phyloP scores from a whole-genome alignment of 2,329 filamentous ascomycete genomes.

The Trichophyton schoenleinii region DNA sequence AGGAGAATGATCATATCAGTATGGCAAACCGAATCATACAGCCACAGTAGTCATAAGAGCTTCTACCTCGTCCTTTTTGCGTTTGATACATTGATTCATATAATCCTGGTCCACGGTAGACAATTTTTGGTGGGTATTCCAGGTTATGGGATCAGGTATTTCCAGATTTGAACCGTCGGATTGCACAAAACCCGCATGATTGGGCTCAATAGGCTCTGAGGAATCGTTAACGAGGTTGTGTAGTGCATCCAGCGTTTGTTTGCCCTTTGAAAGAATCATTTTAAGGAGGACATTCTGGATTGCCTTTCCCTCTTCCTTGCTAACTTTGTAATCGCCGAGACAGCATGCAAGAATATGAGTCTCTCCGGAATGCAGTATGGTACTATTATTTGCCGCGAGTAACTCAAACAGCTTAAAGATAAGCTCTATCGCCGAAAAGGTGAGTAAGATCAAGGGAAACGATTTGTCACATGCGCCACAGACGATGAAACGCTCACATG shows the following conservation, averaged over 20 bases:
- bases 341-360: neutral
- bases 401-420: slow-evolving; percentile 5
- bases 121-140: neutral
- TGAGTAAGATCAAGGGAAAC: neutral
- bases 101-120: neutral
- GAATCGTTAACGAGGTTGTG: neutral
- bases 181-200: neutral
- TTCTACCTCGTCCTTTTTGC: slow-evolving; percentile 1
- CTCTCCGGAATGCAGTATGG: neutral
- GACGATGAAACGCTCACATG: neutral
- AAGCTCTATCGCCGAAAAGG: slow-evolving; percentile 3
- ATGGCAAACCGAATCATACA: neutral
- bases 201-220: neutral
- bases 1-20: too few relatives aligned
- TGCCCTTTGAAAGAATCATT: slow-evolving; percentile 4
- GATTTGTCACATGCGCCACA: neutral
- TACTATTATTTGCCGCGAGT: neutral
- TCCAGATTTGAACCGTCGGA: neutral
- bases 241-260: neutral
- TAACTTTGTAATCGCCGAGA: slow-evolving; percentile 2
- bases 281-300: slow-evolving; percentile 5
- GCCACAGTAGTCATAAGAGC: neutral
- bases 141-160: neutral
- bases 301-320: slow-evolving; percentile 5
- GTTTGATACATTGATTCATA: neutral